Evolutionary conservation across 2,329 filamentous ascomycete genomes (phyloP).

Genomic region (Trichophyton rubrum): DNA sequence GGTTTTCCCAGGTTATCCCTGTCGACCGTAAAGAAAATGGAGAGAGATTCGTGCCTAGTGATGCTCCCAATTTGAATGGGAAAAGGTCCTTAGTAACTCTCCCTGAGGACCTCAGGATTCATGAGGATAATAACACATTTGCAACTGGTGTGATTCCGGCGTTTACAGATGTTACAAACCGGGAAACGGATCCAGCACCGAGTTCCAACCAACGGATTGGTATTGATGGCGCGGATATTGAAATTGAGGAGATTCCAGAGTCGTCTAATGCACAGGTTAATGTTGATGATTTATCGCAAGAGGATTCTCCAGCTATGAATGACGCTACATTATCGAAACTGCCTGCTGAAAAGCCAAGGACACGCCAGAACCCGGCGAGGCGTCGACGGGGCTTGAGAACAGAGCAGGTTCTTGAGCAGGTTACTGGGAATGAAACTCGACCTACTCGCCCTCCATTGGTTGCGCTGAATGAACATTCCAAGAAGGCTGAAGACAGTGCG

Average conservation of each 20-base stretch:
- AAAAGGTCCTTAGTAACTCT: background rate
- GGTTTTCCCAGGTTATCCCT: background rate
- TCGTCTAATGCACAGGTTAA: background rate
- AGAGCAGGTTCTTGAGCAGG: background rate
- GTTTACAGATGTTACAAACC: background rate
- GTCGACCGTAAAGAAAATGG: background rate
- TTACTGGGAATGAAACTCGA: background rate
- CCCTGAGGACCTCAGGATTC: background rate
- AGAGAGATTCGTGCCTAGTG: background rate
- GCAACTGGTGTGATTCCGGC: background rate
- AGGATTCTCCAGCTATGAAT: background rate
- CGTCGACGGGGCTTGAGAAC: background rate
- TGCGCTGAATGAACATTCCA: background rate
- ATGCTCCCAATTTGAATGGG: constrained; percentile 3
- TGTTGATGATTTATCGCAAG: background rate
- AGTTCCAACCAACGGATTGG: background rate
- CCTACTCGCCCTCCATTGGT: background rate
- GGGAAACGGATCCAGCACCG: background rate
- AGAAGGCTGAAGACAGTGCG: background rate
- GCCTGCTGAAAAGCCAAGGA: background rate
- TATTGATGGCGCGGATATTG: background rate
- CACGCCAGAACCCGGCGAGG: background rate
- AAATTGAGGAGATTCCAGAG: background rate
- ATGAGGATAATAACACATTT: background rate
- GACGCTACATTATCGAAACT: background rate